Evolutionary conservation across 208 protist genomes (phyloP).

Genomic region (Endotrypanum monterogeii): DNA sequence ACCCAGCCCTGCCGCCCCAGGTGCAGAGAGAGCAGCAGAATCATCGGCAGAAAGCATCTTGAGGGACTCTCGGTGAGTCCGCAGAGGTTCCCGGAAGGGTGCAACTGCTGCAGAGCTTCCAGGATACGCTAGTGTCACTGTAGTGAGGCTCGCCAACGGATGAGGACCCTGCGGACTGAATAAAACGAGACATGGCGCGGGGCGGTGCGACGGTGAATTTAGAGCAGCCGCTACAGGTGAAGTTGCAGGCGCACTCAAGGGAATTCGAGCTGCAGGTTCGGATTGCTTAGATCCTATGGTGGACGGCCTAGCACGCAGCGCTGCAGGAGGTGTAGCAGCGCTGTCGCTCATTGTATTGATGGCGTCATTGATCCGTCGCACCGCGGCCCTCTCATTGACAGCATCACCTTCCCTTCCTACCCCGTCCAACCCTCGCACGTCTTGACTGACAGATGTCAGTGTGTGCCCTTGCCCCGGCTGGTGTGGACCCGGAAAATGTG

Average conservation of each 20-base stretch:
- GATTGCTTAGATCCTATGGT: background rate
- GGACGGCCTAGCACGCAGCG: background rate
- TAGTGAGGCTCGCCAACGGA: conserved; percentile 55
- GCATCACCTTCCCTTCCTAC: background rate
- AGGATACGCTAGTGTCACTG: conserved; percentile 21
- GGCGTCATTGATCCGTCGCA: background rate
- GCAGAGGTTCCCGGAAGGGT: background rate
- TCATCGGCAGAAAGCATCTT: background rate
- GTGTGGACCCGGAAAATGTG: background rate
- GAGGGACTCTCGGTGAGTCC: background rate
- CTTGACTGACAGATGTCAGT: background rate
- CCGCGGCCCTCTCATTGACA: background rate
- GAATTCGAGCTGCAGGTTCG: background rate
- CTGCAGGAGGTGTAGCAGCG: background rate
- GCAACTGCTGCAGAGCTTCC: background rate
- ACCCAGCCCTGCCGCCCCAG: background rate
- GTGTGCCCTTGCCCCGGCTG: background rate
- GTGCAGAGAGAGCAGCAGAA: background rate
- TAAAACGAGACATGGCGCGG: conserved; percentile 45
- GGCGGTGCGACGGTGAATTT: background rate
- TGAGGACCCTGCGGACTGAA: conserved; percentile 81
- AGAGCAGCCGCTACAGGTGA: background rate
- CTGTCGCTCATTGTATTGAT: background rate
- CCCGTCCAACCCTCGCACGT: background rate
- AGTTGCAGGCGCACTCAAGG: background rate